Evolutionary conservation across 2,329 filamentous ascomycete genomes (phyloP), one percentile per base, ranked within the genome.

Genomic region (Epichloe sibirici): DNA sequence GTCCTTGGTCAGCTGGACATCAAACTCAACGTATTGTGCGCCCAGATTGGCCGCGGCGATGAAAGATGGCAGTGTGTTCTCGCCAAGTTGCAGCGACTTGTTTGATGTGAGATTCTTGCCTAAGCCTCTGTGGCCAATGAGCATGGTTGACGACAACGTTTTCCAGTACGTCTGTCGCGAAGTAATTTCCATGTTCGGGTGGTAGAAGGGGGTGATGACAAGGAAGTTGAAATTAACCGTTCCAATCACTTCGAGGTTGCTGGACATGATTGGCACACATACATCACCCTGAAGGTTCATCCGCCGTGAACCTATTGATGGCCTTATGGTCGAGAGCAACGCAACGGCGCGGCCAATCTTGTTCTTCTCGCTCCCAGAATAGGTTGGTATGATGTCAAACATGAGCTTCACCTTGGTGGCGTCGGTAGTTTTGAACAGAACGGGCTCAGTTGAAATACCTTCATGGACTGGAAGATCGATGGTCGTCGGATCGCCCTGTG

Each of bases 1-100:
- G 65, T 98, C 93, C 64, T 98, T 98, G n/a, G 93, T 98, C 40
- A 98, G 74, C 66, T 98, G 93, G 0, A 98, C 93, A 65, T 98
- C 93, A 62, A 86, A 84, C 60, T 85, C 81, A 46, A 86, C 81
- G 59, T 85, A 85, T 52, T 84, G 78, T 3, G 82, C 93, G 8
- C 93, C 93, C 49, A 98, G 70, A 59, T 96, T 97, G 44, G 91
- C 90, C 2, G 93, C 93, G 3, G 91, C 89, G 63, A 97, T 95
- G 69, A 98, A 98, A 0, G 93, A 97, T 52, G 85, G 86, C 28
- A 98, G 77, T 0, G 93, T 98, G 66, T 98, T 98, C 69, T 98
- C 93, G 55, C 93, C 94, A 1, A 98, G 76, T 65, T 98, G 94
- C 37, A 98, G 74, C 2, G 90, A 96, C 56, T 84, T 88, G 64